Base-by-base conservation (phyloP, 2,329 filamentous ascomycete species). In the Fusarium kyushuense region DNA sequence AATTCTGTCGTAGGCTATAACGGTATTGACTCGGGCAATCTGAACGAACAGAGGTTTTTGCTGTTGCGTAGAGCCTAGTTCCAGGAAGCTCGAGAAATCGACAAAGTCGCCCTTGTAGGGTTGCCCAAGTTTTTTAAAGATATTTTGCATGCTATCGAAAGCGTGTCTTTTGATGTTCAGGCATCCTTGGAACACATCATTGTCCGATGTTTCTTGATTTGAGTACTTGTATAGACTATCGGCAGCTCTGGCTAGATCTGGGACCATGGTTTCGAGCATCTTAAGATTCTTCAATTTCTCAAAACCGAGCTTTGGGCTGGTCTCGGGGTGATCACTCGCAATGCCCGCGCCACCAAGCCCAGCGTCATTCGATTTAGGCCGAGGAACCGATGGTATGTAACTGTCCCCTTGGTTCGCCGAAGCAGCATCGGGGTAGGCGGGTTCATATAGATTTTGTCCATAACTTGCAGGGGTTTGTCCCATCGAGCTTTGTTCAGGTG, bases 391-490 rank as follows among this genome's bases (percentile, higher is more conserved):
- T 10, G 74, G 71, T 6, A 61, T 54, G 32, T 76, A 74, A 30
- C 60, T 58, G 25, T 63, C 70, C 21, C 54, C 41, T 38, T 61
- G 62, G n/a, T 61, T 58, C n/a, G 56, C 30, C 6, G 57, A 42
- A 33, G 54, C 43, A 27, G 58, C 58, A 12, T 70, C 72, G 6
- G 69, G 57, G 27, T 76, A 74, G 13, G 55, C 67, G 36, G 79
- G 77, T 51, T 82, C 81, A 63, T 83, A 83, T 6, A 79, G 72
- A 49, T 69, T 76, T 7, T 73, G 68, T 10, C 71, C 36, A 43
- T 76, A 75, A 38, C 79, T 78, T 11, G 69, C 75, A 17, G 77
- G 78, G 10, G 46, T 69, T 43, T 73, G 75, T 8, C 73, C 75
- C 38, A 70, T 68, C 3, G 74, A 75, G 7, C 72, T 71, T 36